Base-by-base conservation (phyloP, 352 stramenopile species). In the Phytopythium kandeliae region DNA sequence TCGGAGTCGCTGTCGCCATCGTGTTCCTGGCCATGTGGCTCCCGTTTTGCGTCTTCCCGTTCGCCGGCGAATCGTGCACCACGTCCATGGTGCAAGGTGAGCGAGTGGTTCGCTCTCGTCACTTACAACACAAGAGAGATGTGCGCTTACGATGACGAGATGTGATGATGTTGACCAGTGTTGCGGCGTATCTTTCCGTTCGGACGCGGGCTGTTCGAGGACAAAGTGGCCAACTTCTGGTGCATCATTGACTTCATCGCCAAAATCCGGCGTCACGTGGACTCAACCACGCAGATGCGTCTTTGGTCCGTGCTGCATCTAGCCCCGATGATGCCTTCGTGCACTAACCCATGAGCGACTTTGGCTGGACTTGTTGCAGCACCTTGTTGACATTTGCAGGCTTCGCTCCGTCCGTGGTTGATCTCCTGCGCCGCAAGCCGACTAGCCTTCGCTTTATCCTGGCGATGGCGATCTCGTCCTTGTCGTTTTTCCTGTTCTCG, bases 151-250 rank as follows among this genome's bases (percentile, higher is more conserved):
- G 21, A 15, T 42, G 47, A 56, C 3, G n/a, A 33, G 55, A 24
- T 43, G 16, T 26, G 4, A 10, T 43, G 37, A 7, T 6, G 37
- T n/a, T n/a, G 22, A 4, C 2, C 85, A 87, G 81, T 99, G 33
- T 19, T 98, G 3, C 76, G 84, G 44, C 87, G 97, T 22, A 86
- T 98, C 31, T 99, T 99, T 57, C 97, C 97, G 2, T 96, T 99
- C 56, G 71, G 86, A 17, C 78, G 97, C 19, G 96, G 97, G 9
- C 62, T 99, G 33, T 99, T 99, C 69, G 97, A 99, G 76, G 96
- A 98, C 60, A 99, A 99, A 62, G 97, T 99, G 12, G 79, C 95
- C 24, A 98, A 98, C 63, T 69, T 98, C 40, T 99, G 95, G 96
- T 99, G 91, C 64, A 85, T 94, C 13, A 57, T 94, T 40, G 93